Base-by-base conservation (phyloP, 1,284 basidiomycete genomes). In the Trichosporon asahii region DNA sequence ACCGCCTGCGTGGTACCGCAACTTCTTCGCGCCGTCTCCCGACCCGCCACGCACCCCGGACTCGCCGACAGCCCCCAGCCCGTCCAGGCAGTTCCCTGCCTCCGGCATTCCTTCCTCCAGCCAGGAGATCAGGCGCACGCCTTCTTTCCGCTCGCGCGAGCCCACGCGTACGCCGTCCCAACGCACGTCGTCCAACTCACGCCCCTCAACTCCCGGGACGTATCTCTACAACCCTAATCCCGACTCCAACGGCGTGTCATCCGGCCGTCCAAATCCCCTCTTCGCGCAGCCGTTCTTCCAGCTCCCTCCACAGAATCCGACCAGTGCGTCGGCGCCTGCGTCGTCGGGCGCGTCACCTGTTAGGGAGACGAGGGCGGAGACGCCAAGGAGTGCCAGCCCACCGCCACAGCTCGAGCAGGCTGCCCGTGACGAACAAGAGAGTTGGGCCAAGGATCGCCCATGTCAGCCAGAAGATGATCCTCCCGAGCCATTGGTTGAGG, bases 341-440 rank as follows among this genome's bases (percentile, higher is more conserved):
- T n/a, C 53, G 2, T 3, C 21, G 25, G 53, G 55, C 12, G 27
- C 4, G 27, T 11, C 12, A 25, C 5, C 12, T 27, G 46, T n/a
- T 18, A 5, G 5, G 7, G 14, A 31, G 27, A 5, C 55, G 27
- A 55, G 55, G 27, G 15, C 4, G 15, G 29, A 27, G 18, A 12
- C 57, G 25, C 49, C 21, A 11, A 53, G 49, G n/a, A 53, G 49
- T 21, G 12, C 9, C 15, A 61, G 57, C 57, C 57, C 57, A 15
- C 57, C 57, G 57, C 57, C 57, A 6, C 57, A 61, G 29, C 57
- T 61, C 18, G 57, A 61, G 18, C 57, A 61, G 18, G 57, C 57
- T 3, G 57, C 57, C 2, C 14, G 29, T 7, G 57, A 29, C 57
- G 57, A 61, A 27, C 57, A 61, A 31, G 57, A 29, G 8, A 31